These are phyloP conservation scores for Zygotorulaspora sp. DNA, from an alignment of 805 yeast genomes.

Conservation along the genomic window DNA sequence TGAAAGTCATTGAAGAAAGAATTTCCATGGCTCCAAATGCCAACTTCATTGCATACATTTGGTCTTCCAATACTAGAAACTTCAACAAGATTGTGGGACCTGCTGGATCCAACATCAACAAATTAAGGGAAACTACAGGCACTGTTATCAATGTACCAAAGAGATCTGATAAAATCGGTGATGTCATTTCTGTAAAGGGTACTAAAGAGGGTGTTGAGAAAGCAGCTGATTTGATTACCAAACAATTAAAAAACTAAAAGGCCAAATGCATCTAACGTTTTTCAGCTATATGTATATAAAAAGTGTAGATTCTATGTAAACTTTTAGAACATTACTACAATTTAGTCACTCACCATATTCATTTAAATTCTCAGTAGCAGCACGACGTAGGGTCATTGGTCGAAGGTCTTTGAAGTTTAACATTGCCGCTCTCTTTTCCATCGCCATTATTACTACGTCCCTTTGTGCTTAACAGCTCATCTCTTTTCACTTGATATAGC, in stretches of 20 bases:
- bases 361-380: constrained; percentile 35
- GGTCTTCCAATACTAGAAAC: constrained; percentile 46
- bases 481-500: constrained; percentile 32
- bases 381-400: constrained; percentile 42
- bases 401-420: constrained; percentile 42
- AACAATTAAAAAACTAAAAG: constrained; percentile 21
- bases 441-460: constrained; percentile 10
- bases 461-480: constrained; percentile 14
- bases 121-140: constrained; percentile 54
- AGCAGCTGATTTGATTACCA: constrained; percentile 41
- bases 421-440: constrained; percentile 19
- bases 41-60: constrained; percentile 55
- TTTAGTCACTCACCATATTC: no score
- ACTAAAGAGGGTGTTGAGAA: constrained; percentile 48
- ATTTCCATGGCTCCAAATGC: constrained; percentile 46
- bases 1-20: constrained; percentile 43
- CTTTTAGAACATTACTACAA: no score
- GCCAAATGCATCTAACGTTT: no score
- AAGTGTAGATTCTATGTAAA: no score
- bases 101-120: constrained; percentile 62
- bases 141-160: constrained; percentile 63
- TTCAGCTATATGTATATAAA: no score
- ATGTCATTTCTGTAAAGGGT: constrained; percentile 59
- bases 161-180: constrained; percentile 45
- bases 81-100: constrained; percentile 72